Conservation (phyloP, 345 rosid genomes). For the Boechera retrofracta region DNA sequence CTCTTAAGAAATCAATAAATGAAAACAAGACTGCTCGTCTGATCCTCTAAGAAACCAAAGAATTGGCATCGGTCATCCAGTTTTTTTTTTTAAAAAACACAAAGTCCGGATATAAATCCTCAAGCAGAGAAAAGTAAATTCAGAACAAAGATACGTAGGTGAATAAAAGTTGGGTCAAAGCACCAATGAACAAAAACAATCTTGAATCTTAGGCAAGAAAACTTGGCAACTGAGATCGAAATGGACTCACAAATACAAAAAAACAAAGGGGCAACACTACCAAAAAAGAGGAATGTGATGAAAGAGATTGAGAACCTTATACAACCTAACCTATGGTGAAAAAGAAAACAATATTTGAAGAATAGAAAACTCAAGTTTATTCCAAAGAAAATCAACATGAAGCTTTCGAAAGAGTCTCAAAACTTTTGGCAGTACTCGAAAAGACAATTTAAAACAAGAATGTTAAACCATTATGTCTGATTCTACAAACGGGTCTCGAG, state of each 20-base stretch:
- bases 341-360: neutral
- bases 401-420: constrained; percentile 6
- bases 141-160: neutral
- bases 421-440: neutral
- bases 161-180: constrained; percentile 1
- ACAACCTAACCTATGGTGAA: neutral
- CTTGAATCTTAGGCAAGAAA: neutral
- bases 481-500: constrained; percentile 37
- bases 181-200: constrained; percentile 5
- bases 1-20: constrained; percentile 2
- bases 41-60: neutral
- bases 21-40: too few relatives aligned
- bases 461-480: constrained; percentile 13
- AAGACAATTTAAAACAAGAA: constrained; percentile 19
- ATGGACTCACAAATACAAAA: neutral
- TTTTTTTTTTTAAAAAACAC: neutral
- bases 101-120: neutral
- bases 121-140: constrained; percentile 2
- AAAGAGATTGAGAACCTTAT: neutral
- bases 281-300: neutral
- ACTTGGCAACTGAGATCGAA: neutral
- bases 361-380: constrained; percentile 9
- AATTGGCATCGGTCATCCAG: too few relatives aligned
- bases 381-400: neutral
- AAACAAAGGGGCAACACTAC: neutral